Evolutionary conservation across 148 eudicot species (phyloP).

Genomic region (Linanthus parryae): DNA sequence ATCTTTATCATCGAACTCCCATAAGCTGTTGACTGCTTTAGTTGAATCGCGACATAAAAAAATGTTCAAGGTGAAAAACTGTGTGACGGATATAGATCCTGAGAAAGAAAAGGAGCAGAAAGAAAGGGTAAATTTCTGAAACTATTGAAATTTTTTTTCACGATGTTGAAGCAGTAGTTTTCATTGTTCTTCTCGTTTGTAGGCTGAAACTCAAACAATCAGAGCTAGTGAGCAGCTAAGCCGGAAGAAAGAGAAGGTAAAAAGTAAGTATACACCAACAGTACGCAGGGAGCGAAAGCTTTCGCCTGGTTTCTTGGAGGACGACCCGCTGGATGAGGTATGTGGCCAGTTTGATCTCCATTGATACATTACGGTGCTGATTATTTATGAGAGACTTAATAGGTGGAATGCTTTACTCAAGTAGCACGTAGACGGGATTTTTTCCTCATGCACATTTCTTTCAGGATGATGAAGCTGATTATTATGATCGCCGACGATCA

Average conservation of each 20-base stretch:
- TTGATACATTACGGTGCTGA: not conserved
- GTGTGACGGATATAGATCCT: constrained; percentile 93
- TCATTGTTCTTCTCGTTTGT: constrained; percentile 12
- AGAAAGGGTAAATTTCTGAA: constrained; percentile 49
- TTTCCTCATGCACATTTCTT: constrained; percentile 5
- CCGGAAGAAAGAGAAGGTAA: constrained; percentile 86
- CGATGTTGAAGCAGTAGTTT: constrained; percentile 5
- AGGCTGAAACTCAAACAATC: constrained; percentile 92
- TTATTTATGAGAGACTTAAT: not conserved
- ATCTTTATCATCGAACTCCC: constrained; percentile 86
- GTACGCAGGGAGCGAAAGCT: constrained; percentile 85
- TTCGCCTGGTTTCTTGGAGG: constrained; percentile 97
- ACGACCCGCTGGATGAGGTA: constrained; percentile 89
- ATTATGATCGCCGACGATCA: constrained; percentile 68
- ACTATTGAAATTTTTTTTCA: constrained; percentile 2
- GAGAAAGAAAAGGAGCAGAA: constrained; percentile 97
- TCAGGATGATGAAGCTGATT: constrained; percentile 80
- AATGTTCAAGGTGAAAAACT: constrained; percentile 83
- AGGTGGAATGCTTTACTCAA: not conserved
- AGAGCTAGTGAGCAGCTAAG: constrained; percentile 70
- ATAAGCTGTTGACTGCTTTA: constrained; percentile 83
- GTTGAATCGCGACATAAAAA: constrained; percentile 96
- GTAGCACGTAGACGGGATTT: not conserved
- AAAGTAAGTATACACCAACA: constrained; percentile 66
- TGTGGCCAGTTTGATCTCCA: not conserved